Base-by-base conservation (phyloP, 352 stramenopile genomes). In the Globisporangium solare region DNA sequence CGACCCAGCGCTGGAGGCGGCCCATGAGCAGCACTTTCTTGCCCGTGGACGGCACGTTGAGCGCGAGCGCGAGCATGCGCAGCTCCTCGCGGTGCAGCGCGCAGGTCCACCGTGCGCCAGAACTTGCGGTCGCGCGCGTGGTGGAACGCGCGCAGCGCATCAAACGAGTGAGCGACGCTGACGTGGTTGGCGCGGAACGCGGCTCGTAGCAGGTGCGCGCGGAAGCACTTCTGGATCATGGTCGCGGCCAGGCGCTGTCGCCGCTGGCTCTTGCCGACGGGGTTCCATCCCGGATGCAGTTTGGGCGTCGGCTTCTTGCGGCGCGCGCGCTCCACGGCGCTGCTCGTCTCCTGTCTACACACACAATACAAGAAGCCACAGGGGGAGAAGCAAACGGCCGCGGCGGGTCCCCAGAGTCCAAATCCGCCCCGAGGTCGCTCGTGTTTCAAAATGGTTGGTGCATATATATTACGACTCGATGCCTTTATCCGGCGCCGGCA, bases 21-120 rank as follows among this genome's bases (percentile, higher is more conserved):
- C 74, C 76, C 20, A 92, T 83, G 2, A 92, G 54, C 46, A 88
- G 58, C 59, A 85, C 75, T 47, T 91, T 92, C 63, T 92, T 92
- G 51, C 83, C 78, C 3, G 76, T 86, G 10, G 76, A 83, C 42
- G 83, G 83, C 37, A 92, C 47, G 48, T 90, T 88, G 11, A 91
- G 65, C 40, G 76, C 71, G 49, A 91, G 43, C 31, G 83, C 76
- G 31, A 85, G 55, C 22, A 89, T 65, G 32, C 77, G 71, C 41
- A 91, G 59, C 60, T 86, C 81, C 22, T 89, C 75, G 14, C 75
- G 73, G 20, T 71, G 81, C 18, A 91, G 55, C n/a, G 54, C 73
- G 76, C 49, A 93, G 56, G 32, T 93, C 71, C 39, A 91, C 66
- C 10, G 64, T 54, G 14, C 79, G 79, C 68, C 74, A 93, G 55